Base-by-base conservation (phyloP, 495 filamentous ascomycete genomes). In the Delitschia confertaspora region DNA sequence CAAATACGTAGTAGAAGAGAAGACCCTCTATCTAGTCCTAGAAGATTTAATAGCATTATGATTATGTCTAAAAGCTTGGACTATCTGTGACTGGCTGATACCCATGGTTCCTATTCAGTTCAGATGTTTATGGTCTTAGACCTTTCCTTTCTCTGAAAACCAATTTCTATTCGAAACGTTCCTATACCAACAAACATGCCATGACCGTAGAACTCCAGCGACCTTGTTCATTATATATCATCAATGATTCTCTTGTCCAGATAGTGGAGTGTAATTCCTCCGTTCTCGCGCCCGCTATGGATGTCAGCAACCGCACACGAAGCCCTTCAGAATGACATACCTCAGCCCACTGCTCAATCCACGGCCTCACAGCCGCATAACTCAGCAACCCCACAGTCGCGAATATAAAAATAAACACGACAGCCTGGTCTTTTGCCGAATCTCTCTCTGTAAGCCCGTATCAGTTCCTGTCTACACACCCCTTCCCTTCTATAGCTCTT, bases 401-500 rank as follows among this genome's bases (percentile, higher is more conserved):
- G 43, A 88, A 64, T 18, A 98, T 86, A 60, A 98, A 98, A 4
- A 88, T 81, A 59, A 88, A 83, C 0, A 98, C 88, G 19, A 98
- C 88, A 23, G 88, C 73, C 62, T 86, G 73, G 55, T 94, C 89
- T 64, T 95, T 95, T 42, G 73, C 68, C 21, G 83, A 88, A 60
- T 96, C 89, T 47, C 89, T 73, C 63, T 95, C 78, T 82, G 47
- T 21, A 32, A 17, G 21, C 17, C 17, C 40, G 42, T 16, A 44
- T 36, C 14, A 10, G 20, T n/a, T 40, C 51, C 29, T 51, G 9
- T 56, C 42, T 55, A 32, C 35, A 20, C 24, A 29, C 25, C 23
- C 34, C 18, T 31, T 17, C 27, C 10, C 18, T n/a, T 13, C 11
- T 10, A 26, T 33, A 25, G 13, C 11, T 22, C 10, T 20, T 6